These are phyloP conservation scores for Tricholomella constricta DNA, from an alignment of 768 basidiomycete genomes.

Conservation along the genomic window DNA sequence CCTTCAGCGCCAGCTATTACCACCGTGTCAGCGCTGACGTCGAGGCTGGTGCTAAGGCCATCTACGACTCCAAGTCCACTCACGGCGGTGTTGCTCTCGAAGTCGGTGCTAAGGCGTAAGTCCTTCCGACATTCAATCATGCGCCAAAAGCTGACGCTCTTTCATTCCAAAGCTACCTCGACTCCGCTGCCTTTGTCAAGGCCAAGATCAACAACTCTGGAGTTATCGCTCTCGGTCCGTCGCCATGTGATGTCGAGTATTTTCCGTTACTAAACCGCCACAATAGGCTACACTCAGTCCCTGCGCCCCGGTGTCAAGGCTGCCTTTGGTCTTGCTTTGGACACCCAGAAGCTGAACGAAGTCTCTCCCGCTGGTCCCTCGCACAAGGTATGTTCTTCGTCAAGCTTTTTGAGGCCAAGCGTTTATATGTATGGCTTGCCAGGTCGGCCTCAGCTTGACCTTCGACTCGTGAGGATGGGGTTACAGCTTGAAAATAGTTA, in stretches of 20 bases:
- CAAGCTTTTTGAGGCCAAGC: neutral
- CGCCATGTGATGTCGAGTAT: neutral
- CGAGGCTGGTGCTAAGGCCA: conserved; percentile 94
- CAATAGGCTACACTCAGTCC: conserved; percentile 82
- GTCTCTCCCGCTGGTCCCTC: conserved; percentile 60
- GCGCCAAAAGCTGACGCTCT: neutral
- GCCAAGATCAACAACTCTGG: conserved; percentile 98
- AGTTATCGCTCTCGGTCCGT: conserved; percentile 79
- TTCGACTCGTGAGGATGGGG: conserved; percentile 65
- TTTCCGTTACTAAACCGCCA: conserved; percentile 1
- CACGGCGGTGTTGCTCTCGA: conserved; percentile 86
- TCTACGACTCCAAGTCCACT: conserved; percentile 93
- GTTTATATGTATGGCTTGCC: neutral
- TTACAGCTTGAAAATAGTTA: conserved; percentile 35
- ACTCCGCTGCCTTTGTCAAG: conserved; percentile 91
- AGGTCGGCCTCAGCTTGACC: conserved; percentile 73
- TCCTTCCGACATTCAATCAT: conserved; percentile 19
- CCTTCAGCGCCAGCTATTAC: conserved; percentile 96
- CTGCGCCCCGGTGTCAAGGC: conserved; percentile 94
- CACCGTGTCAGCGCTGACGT: conserved; percentile 91
- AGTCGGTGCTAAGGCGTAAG: conserved; percentile 93
- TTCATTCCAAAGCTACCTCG: conserved; percentile 60
- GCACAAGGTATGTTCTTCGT: conserved; percentile 61
- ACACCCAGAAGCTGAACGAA: conserved; percentile 90
- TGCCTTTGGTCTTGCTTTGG: conserved; percentile 91